Evolutionary conservation across 2,329 filamentous ascomycete genomes (phyloP), one percentile per base, ranked within the genome.

Genomic region (Colletotrichum musae): DNA sequence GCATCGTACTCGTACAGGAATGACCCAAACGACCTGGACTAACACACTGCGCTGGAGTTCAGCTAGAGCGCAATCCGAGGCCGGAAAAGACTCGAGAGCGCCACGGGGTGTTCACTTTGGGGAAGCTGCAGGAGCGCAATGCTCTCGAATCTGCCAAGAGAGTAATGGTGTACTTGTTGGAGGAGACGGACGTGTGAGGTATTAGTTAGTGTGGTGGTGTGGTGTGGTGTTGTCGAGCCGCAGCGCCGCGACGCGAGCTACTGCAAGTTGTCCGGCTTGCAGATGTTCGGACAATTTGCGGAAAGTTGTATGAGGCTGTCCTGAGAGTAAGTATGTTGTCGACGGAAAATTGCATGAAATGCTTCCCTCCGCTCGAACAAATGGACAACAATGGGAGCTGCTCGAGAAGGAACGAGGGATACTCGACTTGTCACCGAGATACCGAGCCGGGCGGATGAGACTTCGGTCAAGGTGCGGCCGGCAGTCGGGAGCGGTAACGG

Each of bases 401-500:
- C 12, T 53, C 4, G 41, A n/a, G 41, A 5, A n/a, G 16, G 15
- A 43, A 15, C 41, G 28, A 45, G 47, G 21, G 18, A 32, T 9
- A 21, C 28, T 48, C 26, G 26, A 21, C 18, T 48, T 6, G 18
- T 21, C 18, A n/a, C 10, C 18, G 39, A 16, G 16, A 6, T 43
- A 15, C 21, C 21, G 21, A 24, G 41, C 41, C 15, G 41, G 41
- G 41, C 32, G 53, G 21, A 57, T 16, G 56, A n/a, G 50, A 47
- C 51, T 43, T 52, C 58, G 58, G 47, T 41, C 39, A 60, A 43
- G 47, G 21, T 32, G 16, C 58, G 41, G 41, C 32, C 66, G 66
- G 66, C 66, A 59, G 61, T 65, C 66, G 66, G 66, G 12, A 54
- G 61, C 66, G 61, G 66, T 28, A 54, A 41, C 16, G 36, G 32